Conservation (phyloP, 306 rosid species). For the Begonia masoniana region DNA sequence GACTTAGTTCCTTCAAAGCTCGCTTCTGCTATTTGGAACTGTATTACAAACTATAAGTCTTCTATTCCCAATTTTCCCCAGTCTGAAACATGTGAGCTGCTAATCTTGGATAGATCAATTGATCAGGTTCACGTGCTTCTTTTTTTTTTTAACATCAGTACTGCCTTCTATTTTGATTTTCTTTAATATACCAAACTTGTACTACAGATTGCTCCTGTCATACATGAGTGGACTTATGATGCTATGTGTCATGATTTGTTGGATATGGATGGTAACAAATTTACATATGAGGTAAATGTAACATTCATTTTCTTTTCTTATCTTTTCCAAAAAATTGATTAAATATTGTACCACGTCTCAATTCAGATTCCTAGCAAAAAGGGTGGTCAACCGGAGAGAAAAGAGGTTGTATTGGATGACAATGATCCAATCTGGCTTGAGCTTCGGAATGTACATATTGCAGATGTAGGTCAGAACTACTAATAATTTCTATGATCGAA, state of each 20-base stretch:
- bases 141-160: neutral
- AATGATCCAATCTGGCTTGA: slow-evolving; percentile 82
- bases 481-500: slow-evolving; percentile 4
- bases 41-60: slow-evolving; percentile 60
- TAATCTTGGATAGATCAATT: slow-evolving; percentile 79
- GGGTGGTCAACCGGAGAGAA: slow-evolving; percentile 58
- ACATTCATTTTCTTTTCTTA: slow-evolving; percentile 7
- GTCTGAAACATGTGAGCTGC: slow-evolving; percentile 77
- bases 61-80: slow-evolving; percentile 72
- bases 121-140: slow-evolving; percentile 59
- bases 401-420: slow-evolving; percentile 71
- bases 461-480: slow-evolving; percentile 51
- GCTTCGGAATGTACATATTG: slow-evolving; percentile 88
- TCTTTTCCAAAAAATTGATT: slow-evolving; percentile 6
- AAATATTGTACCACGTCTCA: slow-evolving; percentile 8
- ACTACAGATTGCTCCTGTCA: slow-evolving; percentile 79
- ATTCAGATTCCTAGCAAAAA: slow-evolving; percentile 71
- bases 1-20: slow-evolving; percentile 63
- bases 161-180: slow-evolving; percentile 13
- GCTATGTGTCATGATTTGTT: slow-evolving; percentile 91
- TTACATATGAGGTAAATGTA: slow-evolving; percentile 46
- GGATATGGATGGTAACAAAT: slow-evolving; percentile 80
- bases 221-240: slow-evolving; percentile 98
- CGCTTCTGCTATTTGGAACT: slow-evolving; percentile 62
- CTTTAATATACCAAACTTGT: slow-evolving; percentile 10